phyloP scores from a whole-genome alignment of 257 asterid genomes.

The Gentiana straminea region DNA sequence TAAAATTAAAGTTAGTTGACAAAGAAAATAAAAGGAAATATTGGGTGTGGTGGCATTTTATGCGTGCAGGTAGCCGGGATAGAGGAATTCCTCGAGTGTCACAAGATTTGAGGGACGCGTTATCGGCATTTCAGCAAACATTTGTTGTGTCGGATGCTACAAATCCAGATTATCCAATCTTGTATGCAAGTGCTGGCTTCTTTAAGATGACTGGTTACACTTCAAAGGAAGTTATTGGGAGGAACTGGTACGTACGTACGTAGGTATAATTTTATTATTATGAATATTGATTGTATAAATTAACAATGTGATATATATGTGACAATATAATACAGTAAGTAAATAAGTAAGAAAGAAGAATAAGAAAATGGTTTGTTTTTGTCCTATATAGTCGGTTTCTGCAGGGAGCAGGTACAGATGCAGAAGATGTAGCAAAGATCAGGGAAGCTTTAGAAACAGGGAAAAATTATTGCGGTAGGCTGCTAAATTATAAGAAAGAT shows the following conservation, averaged over 20 bases:
- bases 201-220: constrained; percentile 98
- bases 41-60: background rate
- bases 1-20: too few species aligned
- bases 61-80: constrained; percentile 37
- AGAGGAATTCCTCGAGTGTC: constrained; percentile 61
- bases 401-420: constrained; percentile 79
- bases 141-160: constrained; percentile 96
- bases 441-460: constrained; percentile 62
- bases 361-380: background rate
- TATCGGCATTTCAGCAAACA: constrained; percentile 92
- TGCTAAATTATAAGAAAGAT: constrained; percentile 91
- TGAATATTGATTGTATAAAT: background rate
- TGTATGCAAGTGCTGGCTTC: constrained; percentile 98
- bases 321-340: too few species aligned
- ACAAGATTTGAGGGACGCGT: constrained; percentile 76
- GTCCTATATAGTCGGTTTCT: constrained; percentile 62
- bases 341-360: too few species aligned
- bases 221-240: constrained; percentile 78
- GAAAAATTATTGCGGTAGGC: constrained; percentile 67
- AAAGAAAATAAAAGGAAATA: background rate
- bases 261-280: background rate
- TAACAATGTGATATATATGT: background rate
- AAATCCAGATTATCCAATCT: constrained; percentile 67
- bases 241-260: constrained; percentile 44
- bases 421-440: constrained; percentile 80